Conservation (phyloP, 495 filamentous ascomycete genomes). For the Talaromyces wortmannii region DNA sequence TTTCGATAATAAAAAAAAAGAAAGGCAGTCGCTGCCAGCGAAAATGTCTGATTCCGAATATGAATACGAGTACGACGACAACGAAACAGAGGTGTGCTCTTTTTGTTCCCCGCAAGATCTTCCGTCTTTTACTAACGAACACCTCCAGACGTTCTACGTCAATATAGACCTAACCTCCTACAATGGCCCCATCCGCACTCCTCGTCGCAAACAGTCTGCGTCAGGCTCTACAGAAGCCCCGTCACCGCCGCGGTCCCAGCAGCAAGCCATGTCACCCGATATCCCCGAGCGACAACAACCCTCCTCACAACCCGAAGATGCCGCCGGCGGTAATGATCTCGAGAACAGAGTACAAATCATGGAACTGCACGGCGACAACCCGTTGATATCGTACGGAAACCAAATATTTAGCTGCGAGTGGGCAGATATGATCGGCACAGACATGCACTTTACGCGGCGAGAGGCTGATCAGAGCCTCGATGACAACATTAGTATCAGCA, state of each 20-base stretch:
- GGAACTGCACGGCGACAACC: constrained; percentile 65
- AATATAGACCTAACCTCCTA: constrained; percentile 45
- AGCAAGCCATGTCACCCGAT: background rate
- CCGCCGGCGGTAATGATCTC: constrained; percentile 15
- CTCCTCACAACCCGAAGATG: background rate
- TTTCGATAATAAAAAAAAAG: background rate
- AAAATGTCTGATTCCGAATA: constrained; percentile 37
- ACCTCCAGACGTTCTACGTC: constrained; percentile 43
- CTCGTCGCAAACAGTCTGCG: constrained; percentile 20
- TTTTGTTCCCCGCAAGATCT: background rate
- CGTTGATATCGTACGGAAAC: constrained; percentile 67
- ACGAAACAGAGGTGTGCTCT: constrained; percentile 46
- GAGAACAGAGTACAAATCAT: constrained; percentile 64
- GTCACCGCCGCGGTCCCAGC: background rate
- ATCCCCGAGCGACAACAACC: too few species aligned
- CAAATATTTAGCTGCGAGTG: constrained; percentile 70
- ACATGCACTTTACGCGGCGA: constrained; percentile 60
- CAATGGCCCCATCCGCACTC: constrained; percentile 29
- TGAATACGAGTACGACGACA: constrained; percentile 57
- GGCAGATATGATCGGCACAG: constrained; percentile 72
- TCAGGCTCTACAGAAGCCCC: background rate
- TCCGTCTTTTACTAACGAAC: background rate
- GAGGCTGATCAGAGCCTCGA: constrained; percentile 10
- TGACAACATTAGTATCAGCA: too few species aligned
- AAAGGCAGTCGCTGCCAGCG: background rate